These are phyloP conservation scores for Candida palmyrensis DNA, from an alignment of 805 yeast genomes.

Conservation along the genomic window DNA sequence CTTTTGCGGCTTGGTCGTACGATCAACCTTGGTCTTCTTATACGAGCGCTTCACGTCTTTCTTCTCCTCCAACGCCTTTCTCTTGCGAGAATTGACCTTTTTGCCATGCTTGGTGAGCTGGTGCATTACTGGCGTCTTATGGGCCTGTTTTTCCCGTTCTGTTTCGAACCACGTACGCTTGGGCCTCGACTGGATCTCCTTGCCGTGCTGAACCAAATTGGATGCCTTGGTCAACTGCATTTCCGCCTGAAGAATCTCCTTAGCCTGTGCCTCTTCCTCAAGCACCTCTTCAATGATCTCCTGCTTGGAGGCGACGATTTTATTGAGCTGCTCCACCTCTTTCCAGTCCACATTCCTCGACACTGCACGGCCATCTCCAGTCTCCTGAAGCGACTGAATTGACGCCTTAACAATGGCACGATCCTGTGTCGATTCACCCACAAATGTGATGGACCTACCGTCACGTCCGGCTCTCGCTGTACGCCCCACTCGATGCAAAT, in stretches of 20 bases:
- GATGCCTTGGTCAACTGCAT: conserved; percentile 84
- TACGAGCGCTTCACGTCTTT: conserved; percentile 51
- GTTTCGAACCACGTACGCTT: conserved; percentile 94
- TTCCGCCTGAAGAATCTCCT: conserved; percentile 83
- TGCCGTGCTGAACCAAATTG: conserved; percentile 71
- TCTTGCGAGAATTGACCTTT: conserved; percentile 59
- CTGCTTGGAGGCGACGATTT: conserved; percentile 54
- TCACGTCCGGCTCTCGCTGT: conserved; percentile 99
- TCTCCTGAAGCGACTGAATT: conserved; percentile 54
- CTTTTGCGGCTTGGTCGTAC: conserved; percentile 42
- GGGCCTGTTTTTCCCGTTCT: conserved; percentile 47
- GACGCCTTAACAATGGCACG: conserved; percentile 90
- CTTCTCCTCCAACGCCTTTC: conserved; percentile 61
- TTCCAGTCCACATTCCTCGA: conserved; percentile 91
- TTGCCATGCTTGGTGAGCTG: conserved; percentile 47
- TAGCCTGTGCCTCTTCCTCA: conserved; percentile 83
- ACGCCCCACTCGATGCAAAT: conserved; percentile 97
- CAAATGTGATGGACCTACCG: conserved; percentile 89
- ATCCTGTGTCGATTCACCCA: conserved; percentile 86
- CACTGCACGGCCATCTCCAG: conserved; percentile 51
- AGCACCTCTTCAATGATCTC: conserved; percentile 69
- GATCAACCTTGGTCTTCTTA: conserved; percentile 75
- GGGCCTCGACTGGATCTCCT: conserved; percentile 85
- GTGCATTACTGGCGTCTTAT: conserved; percentile 29
- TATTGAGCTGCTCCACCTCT: conserved; percentile 66